Conservation (phyloP, 352 stramenopile species). For the Globisporangium middletonii region DNA sequence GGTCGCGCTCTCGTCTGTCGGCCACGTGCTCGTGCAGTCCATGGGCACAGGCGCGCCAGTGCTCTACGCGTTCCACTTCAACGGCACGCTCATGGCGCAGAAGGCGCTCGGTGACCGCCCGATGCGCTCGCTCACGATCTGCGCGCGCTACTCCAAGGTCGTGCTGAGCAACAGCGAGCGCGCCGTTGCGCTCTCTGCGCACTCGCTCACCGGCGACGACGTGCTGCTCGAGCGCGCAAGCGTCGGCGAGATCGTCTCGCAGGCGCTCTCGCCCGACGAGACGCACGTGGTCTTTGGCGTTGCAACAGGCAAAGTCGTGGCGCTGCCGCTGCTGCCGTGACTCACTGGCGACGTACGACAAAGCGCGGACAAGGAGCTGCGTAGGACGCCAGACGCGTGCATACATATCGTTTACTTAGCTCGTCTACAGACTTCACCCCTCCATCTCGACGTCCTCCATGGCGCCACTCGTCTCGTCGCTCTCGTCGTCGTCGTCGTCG, state of each 20-base stretch:
- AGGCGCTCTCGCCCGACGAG: slow-evolving; percentile 70
- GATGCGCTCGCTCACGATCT: slow-evolving; percentile 55
- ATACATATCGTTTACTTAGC: slow-evolving; percentile 25
- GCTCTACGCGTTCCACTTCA: slow-evolving; percentile 72
- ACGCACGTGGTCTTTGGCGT: slow-evolving; percentile 69
- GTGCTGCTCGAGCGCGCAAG: slow-evolving; percentile 42
- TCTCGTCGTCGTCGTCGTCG: slow-evolving; percentile 45
- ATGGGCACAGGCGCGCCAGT: slow-evolving; percentile 40
- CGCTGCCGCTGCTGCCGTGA: slow-evolving; percentile 33
- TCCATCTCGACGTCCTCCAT: slow-evolving; percentile 81
- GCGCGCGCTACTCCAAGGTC: slow-evolving; percentile 54
- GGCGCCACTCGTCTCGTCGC: slow-evolving; percentile 29
- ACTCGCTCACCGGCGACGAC: slow-evolving; percentile 40
- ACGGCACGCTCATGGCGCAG: slow-evolving; percentile 52
- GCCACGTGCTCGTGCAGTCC: slow-evolving; percentile 69
- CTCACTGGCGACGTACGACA: not conserved
- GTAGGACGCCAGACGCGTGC: slow-evolving; percentile 5
- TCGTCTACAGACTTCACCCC: slow-evolving; percentile 34
- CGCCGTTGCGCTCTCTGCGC: slow-evolving; percentile 39
- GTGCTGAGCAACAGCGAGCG: slow-evolving; percentile 54
- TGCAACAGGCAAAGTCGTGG: slow-evolving; percentile 43
- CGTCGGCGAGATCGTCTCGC: slow-evolving; percentile 45
- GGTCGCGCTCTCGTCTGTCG: slow-evolving; percentile 56
- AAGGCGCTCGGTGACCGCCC: slow-evolving; percentile 22
- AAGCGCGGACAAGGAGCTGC: not conserved